Conservation (phyloP, 164 flowering plant genomes). For the Aristolochia fimbriata region DNA sequence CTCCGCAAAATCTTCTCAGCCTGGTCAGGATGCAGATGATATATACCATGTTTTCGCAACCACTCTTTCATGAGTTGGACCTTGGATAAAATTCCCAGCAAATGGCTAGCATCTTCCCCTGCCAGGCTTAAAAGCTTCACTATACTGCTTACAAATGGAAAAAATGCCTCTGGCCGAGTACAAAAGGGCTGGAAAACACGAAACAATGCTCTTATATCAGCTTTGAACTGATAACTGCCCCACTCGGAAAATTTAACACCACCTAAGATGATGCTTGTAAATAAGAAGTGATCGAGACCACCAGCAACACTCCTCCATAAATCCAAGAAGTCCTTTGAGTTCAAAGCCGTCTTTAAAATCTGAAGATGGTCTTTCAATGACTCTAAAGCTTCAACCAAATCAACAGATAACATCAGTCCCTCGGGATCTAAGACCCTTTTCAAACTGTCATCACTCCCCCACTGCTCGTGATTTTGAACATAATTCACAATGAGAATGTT, state of each 20-base stretch:
- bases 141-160: constrained; percentile 41
- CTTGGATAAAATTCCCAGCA: constrained; percentile 13
- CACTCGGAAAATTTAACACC: constrained; percentile 16
- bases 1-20: constrained; percentile 29
- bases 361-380: constrained; percentile 24
- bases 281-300: constrained; percentile 57
- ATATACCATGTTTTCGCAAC: constrained; percentile 18
- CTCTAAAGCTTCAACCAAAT: constrained; percentile 43
- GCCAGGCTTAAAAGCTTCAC: constrained; percentile 34
- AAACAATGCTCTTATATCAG: constrained; percentile 44
- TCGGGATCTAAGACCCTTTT: constrained; percentile 2
- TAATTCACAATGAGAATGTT: constrained; percentile 29
- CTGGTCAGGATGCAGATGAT: constrained; percentile 23
- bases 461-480: constrained; percentile 16
- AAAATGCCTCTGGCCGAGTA: constrained; percentile 54
- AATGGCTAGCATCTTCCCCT: constrained; percentile 18
- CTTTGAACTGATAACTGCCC: constrained; percentile 24
- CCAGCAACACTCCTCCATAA: constrained; percentile 55
- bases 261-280: constrained; percentile 21
- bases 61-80: constrained; percentile 10
- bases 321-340: constrained; percentile 47
- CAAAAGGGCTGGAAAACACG: constrained; percentile 43
- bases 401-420: constrained; percentile 20
- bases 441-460: constrained; percentile 7
- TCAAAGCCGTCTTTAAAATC: constrained; percentile 21